phyloP scores from a whole-genome alignment of 352 stramenopile species.

The Globisporangium cederbergense region DNA sequence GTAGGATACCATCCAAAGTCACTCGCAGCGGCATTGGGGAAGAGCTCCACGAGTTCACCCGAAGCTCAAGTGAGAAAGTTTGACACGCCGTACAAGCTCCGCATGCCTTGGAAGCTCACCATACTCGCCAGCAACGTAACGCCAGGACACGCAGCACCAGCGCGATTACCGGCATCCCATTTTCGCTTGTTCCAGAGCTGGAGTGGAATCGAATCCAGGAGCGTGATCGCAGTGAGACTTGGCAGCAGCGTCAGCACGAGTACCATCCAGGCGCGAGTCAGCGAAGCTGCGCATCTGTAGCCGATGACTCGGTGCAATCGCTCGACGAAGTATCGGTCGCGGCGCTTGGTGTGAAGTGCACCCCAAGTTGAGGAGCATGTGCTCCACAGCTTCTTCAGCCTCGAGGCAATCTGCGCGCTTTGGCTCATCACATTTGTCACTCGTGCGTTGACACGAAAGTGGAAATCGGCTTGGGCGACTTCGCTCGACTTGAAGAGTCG shows the following conservation, averaged over 20 bases:
- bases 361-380: not conserved
- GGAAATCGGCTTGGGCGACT: not conserved
- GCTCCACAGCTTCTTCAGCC: not conserved
- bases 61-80: too few relatives aligned
- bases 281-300: not conserved
- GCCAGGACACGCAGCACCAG: too few relatives aligned
- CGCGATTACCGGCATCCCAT: too few relatives aligned
- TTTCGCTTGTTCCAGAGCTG: too few relatives aligned
- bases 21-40: too few relatives aligned
- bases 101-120: too few relatives aligned
- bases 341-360: not conserved
- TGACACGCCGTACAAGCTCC: too few relatives aligned
- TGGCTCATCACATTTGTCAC: not conserved
- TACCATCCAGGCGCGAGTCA: not conserved
- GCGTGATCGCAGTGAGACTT: conserved; percentile 2
- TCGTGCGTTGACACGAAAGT: not conserved
- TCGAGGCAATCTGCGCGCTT: not conserved
- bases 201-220: conserved; percentile 13
- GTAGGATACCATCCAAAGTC: too few relatives aligned
- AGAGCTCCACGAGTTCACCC: too few relatives aligned
- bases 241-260: conserved; percentile 14
- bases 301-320: not conserved
- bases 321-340: not conserved
- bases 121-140: too few relatives aligned
- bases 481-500: not conserved